Base-by-base conservation (phyloP, 305 asterid genomes). In the Fraxinus platypoda region DNA sequence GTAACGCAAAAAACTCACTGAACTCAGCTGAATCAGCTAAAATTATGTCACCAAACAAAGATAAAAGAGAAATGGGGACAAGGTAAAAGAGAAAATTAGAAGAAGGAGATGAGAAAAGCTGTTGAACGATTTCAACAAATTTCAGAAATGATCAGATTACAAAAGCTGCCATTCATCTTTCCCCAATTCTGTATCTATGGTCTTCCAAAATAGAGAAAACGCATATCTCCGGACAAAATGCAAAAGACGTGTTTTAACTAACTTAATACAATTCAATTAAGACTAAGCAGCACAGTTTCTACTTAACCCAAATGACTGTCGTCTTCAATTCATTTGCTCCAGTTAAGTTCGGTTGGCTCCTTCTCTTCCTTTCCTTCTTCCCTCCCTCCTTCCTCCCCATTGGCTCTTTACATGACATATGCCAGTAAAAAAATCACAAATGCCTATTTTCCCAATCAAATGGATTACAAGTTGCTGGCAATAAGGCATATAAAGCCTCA, bases 381-480 rank as follows among this genome's bases (percentile, higher is more conserved):
- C 46, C 43, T 0, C 43, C 43, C 43, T 37, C 12, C 43, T 41
- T 41, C 49, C 49, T 41, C 52, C 52, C 17, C 52, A 11, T 41
- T 41, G 17, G 52, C 52, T 41, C 52, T 41, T 41, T 41, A 41
- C 52, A 41, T 11, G 52, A 41, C 52, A 41, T 9, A 49, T 49
- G 59, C 21, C 59, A 15, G 21, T 15, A 84, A 59, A 64, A 38
- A 43, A 35, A 72, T 59, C 62, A 9, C 78, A 81, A 85, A 83
- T 62, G 83, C 85, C 77, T 85, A 83, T 81, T 33, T 78, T 30
- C 28, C 68, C 76, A 80, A 43, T 86, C 77, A 82, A 79, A 79
- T 52, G 79, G 68, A 73, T 33, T 49, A 72, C 26, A 70, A 75
- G 82, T 80, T 78, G 31, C 77, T 77, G 77, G 52, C 68, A 84